A percentile compares a stretch with the other conserved stretches of the same genome.
Conservation (phyloP, 306 rosid species). For the Ormosia emarginata region DNA sequence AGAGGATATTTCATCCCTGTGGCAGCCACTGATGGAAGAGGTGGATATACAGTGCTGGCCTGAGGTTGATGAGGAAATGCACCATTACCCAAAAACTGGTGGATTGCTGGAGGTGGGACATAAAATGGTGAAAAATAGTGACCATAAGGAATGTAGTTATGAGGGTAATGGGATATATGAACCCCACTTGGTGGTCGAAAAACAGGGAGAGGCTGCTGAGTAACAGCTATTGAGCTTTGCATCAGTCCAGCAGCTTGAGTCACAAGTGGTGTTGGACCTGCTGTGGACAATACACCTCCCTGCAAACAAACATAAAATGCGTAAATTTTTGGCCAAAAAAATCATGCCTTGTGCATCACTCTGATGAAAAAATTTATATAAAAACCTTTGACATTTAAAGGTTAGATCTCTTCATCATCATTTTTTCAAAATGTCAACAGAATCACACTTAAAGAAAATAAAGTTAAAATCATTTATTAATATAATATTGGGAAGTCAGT, state of each 20-base stretch:
- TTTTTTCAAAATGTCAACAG: neutral
- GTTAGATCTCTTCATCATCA: neutral
- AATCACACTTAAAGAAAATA: neutral
- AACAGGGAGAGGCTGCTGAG: conserved; percentile 87
- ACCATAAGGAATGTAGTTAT: conserved; percentile 80
- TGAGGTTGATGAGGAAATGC: conserved; percentile 90
- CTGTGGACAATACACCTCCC: conserved; percentile 80
- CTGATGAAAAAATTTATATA: neutral
- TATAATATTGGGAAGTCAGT: neutral
- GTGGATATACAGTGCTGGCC: conserved; percentile 71
- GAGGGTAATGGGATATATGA: conserved; percentile 84
- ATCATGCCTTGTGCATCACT: neutral
- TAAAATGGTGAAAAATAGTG: conserved; percentile 82
- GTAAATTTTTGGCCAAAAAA: neutral
- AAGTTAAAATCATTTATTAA: neutral
- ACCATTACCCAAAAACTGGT: conserved; percentile 86
- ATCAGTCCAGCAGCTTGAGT: conserved; percentile 86
- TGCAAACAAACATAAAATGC: conserved; percentile 37
- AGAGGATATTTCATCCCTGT: conserved; percentile 83
- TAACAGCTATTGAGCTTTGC: conserved; percentile 83
- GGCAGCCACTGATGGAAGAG: conserved; percentile 66
- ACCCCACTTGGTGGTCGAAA: conserved; percentile 85
- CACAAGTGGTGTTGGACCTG: conserved; percentile 65
- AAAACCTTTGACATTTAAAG: neutral
- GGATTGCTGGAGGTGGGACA: conserved; percentile 81